Evolutionary conservation across 495 filamentous ascomycete genomes (phyloP), one percentile per base, ranked within the genome.

Genomic region (Hypoxylon trugodes): DNA sequence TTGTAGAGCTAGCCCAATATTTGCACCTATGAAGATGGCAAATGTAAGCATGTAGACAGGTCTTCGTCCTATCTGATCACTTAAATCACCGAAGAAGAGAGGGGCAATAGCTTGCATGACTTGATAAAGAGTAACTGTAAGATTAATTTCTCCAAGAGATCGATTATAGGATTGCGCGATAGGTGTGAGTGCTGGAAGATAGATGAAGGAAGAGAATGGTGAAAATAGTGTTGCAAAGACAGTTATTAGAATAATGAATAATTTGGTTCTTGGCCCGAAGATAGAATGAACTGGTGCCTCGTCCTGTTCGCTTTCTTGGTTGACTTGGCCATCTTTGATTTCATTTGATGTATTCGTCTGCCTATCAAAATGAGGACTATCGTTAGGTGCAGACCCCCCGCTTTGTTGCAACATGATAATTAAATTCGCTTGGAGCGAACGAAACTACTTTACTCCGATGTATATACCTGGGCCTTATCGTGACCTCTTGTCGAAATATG

Each of bases 181-280:
- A 2, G 76, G 73, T 4, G 79, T 82, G 54, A 90, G 71, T 2
- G 86, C 82, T 3, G 87, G 87, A 59, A 88, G 85, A 70, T 91
- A 91, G 45, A 90, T 89, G 62, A 86, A 87, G 15, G 84, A 82
- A 2, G 83, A 85, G 10, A 89, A 73, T 0, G 86, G 86, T 0
- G 87, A 89, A 71, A 87, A 85, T 65, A 88, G 82, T 9, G 82
- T 79, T 26, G 77, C 81, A 65, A 77, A 79, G 9, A 82, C 84
- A 33, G 85, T 82, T 64, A 90, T 81, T 52, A 79, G 75, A 36
- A 87, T 77, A 36, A 86, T 22, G 33, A 40, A 26, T n/a, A n/a
- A n/a, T n/a, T n/a, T n/a, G n/a, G n/a, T n/a, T n/a, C n/a, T n/a
- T n/a, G n/a, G n/a, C n/a, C n/a, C n/a, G n/a, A n/a, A n/a, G n/a